These are phyloP conservation scores for Achlya hypogyna DNA, from an alignment of 352 stramenopile species.

Conservation along the genomic window DNA sequence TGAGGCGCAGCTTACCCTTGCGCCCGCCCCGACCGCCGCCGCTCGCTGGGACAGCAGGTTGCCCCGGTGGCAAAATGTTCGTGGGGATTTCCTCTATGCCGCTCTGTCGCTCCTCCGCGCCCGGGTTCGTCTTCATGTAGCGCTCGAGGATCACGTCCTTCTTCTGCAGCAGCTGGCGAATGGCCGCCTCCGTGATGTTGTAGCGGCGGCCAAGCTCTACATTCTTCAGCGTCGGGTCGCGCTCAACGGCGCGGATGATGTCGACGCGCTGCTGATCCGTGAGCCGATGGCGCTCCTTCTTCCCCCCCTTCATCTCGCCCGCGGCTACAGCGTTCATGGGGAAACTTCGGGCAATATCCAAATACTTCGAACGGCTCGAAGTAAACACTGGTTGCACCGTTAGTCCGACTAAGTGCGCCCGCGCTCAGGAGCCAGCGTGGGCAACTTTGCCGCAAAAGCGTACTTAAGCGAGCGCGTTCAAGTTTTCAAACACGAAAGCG, in stretches of 20 bases:
- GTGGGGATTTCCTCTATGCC: not conserved
- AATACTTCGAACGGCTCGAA: not conserved
- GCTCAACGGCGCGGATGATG: slow-evolving; percentile 73
- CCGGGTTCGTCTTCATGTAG: slow-evolving; percentile 29
- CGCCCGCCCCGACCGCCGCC: not conserved
- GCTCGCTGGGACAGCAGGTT: not conserved
- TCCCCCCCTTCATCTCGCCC: not conserved
- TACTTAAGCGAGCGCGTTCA: not conserved
- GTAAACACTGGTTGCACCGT: not conserved
- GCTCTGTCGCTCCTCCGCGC: not conserved
- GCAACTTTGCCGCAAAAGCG: not conserved
- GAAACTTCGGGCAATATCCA: not conserved
- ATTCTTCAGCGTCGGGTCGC: slow-evolving; percentile 81
- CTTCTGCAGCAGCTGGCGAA: slow-evolving; percentile 85
- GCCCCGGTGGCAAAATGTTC: not conserved
- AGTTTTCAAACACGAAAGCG: not conserved
- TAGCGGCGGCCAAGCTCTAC: slow-evolving; percentile 81
- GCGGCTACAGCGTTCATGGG: not conserved
- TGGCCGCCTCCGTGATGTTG: slow-evolving; percentile 77
- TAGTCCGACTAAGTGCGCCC: not conserved
- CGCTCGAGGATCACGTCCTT: slow-evolving; percentile 78
- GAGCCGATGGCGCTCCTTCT: slow-evolving; percentile 55
- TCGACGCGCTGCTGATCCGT: slow-evolving; percentile 87
- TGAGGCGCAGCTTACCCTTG: slow-evolving; percentile 35
- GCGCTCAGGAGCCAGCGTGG: not conserved